phyloP scores from a whole-genome alignment of 192 early-diverging fungal species.

The Backusella circina region DNA sequence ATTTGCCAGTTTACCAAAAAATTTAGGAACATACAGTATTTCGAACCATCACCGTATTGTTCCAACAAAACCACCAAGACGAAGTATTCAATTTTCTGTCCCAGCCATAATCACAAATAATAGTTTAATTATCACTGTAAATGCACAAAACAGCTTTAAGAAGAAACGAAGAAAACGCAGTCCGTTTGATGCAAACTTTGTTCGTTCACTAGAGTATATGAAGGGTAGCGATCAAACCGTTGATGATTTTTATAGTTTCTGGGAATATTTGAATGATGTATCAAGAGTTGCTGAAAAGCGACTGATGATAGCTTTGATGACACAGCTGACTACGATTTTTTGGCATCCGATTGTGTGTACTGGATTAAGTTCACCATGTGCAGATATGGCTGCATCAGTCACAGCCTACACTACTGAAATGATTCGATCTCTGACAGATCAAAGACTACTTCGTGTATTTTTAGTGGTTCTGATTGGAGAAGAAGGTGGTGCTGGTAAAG shows the following conservation, averaged over 20 bases:
- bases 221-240: constrained; percentile 12
- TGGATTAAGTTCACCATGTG: constrained; percentile 25
- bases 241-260: constrained; percentile 37
- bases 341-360: constrained; percentile 37
- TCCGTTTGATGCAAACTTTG: constrained; percentile 31
- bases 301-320: constrained; percentile 29
- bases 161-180: constrained; percentile 33
- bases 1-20: constrained; percentile 34
- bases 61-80: constrained; percentile 20
- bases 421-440: constrained; percentile 35
- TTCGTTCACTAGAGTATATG: constrained; percentile 21
- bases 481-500: constrained; percentile 35
- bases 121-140: constrained; percentile 26
- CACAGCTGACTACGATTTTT: constrained; percentile 35
- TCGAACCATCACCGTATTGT: constrained; percentile 22
- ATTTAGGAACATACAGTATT: constrained; percentile 26
- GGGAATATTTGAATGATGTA: constrained; percentile 37
- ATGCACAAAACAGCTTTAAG: constrained; percentile 28
- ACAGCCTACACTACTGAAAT: constrained; percentile 38
- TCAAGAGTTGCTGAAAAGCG: constrained; percentile 33
- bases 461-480: constrained; percentile 31
- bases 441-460: constrained; percentile 29
- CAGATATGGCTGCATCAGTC: constrained; percentile 26
- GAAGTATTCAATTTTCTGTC: constrained; percentile 27
- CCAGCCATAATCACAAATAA: constrained; percentile 34